phyloP scores from a whole-genome alignment of 2,329 filamentous ascomycete species.

The Magnaporthiopsis incrustans region DNA sequence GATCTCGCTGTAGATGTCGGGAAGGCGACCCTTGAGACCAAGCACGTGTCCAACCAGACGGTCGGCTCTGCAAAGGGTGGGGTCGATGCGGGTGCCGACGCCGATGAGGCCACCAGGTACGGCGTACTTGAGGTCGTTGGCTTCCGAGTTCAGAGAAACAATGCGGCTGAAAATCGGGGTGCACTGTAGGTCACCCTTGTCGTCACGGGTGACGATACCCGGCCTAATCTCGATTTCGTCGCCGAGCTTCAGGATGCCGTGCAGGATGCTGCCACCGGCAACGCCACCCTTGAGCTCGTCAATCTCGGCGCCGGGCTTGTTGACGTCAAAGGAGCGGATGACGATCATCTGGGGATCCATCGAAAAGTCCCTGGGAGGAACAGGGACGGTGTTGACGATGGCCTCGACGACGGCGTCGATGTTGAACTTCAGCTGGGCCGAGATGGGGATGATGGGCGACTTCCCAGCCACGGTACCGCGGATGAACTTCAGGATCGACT shows the following conservation, averaged over 20 bases:
- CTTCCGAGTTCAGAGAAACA: slow-evolving; percentile 91
- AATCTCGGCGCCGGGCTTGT: slow-evolving; percentile 98
- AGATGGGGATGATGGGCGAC: slow-evolving; percentile 91
- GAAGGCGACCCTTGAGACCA: slow-evolving; percentile 85
- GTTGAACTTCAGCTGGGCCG: slow-evolving; percentile 98
- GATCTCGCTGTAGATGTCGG: slow-evolving; percentile 95
- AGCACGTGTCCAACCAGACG: slow-evolving; percentile 97
- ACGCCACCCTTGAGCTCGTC: slow-evolving; percentile 98
- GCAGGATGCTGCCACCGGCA: slow-evolving; percentile 92
- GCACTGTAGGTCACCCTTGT: slow-evolving; percentile 89
- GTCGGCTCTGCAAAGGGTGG: slow-evolving; percentile 96
- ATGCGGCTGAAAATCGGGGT: slow-evolving; percentile 95
- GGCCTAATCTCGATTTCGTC: slow-evolving; percentile 98
- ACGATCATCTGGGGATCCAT: slow-evolving; percentile 97
- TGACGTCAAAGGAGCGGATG: slow-evolving; percentile 98
- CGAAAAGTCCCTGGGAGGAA: slow-evolving; percentile 84
- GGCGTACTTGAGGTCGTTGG: slow-evolving; percentile 97
- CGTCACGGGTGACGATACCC: slow-evolving; percentile 95
- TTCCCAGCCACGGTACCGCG: slow-evolving; percentile 93
- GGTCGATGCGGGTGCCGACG: slow-evolving; percentile 96
- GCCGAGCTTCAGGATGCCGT: slow-evolving; percentile 91
- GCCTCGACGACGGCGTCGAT: slow-evolving; percentile 97
- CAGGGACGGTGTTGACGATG: slow-evolving; percentile 89
- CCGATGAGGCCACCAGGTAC: slow-evolving; percentile 96
- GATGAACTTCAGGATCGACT: slow-evolving; percentile 98